Conservation (phyloP, 164 flowering plant species). For the Nymphaea colorata region DNA sequence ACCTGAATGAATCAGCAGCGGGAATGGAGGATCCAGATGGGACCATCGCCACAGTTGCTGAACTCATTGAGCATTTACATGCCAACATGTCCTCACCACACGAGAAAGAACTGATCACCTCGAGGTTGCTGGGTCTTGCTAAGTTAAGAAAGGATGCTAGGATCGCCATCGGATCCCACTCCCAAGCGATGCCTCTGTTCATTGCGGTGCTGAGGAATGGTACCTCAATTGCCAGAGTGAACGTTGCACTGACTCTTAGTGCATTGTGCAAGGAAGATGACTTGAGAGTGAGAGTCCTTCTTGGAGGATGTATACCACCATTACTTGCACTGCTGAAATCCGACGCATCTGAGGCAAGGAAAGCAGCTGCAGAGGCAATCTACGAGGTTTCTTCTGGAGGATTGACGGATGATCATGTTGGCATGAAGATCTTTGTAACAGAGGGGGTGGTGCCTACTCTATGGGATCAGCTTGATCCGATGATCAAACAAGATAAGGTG, state of each 20-base stretch:
- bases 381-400: slow-evolving; percentile 80
- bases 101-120: slow-evolving; percentile 75
- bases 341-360: slow-evolving; percentile 54
- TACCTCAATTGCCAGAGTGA: slow-evolving; percentile 52
- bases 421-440: slow-evolving; percentile 73
- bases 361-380: slow-evolving; percentile 84
- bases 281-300: slow-evolving; percentile 66
- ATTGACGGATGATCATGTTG: slow-evolving; percentile 76
- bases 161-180: slow-evolving; percentile 58
- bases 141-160: slow-evolving; percentile 68
- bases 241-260: slow-evolving; percentile 60
- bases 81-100: slow-evolving; percentile 54
- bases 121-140: slow-evolving; percentile 58
- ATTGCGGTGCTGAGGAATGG: slow-evolving; percentile 67
- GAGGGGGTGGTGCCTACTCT: slow-evolving; percentile 85
- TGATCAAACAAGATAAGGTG: slow-evolving; percentile 59
- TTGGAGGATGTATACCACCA: slow-evolving; percentile 88
- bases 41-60: slow-evolving; percentile 65
- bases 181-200: slow-evolving; percentile 81
- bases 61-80: slow-evolving; percentile 71
- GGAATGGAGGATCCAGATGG: slow-evolving; percentile 57
- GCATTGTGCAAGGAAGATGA: slow-evolving; percentile 71
- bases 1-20: slow-evolving; percentile 31
- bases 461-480: slow-evolving; percentile 72
- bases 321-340: slow-evolving; percentile 72